Conservation (phyloP, 2,329 filamentous ascomycete genomes). For the Akanthomyces lecanii region DNA sequence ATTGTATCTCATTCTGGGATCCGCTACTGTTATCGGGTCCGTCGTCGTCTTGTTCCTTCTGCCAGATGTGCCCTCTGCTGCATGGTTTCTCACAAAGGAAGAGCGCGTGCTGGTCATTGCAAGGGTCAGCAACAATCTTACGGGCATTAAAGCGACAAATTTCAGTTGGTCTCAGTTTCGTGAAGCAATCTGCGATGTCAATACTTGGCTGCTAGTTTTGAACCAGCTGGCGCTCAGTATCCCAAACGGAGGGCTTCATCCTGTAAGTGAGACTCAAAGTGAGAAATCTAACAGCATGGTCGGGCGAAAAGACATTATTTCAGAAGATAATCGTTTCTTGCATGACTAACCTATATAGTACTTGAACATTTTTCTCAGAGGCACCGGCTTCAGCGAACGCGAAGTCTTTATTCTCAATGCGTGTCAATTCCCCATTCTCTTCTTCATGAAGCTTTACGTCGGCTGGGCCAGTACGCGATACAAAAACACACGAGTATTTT, state of each 20-base stretch:
- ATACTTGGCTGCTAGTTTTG: conserved; percentile 20
- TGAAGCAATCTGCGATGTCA: neutral
- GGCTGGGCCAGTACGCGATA: conserved; percentile 23
- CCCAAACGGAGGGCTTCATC: conserved; percentile 27
- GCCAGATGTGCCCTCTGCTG: conserved; percentile 28
- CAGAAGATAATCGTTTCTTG: neutral
- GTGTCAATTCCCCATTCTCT: conserved; percentile 21
- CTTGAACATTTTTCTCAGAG: conserved; percentile 24
- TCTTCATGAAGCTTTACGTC: conserved; percentile 23
- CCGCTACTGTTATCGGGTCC: neutral
- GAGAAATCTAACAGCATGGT: no score
- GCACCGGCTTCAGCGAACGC: conserved; percentile 23
- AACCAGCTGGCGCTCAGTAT: conserved; percentile 24
- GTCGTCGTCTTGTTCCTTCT: conserved; percentile 5
- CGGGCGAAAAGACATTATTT: no score
- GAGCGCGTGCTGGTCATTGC: conserved; percentile 63
- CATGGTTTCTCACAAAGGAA: conserved; percentile 51
- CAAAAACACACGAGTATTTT: conserved; percentile 24
- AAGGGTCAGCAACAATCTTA: conserved; percentile 57
- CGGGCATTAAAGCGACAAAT: conserved; percentile 25
- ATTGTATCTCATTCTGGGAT: conserved; percentile 14
- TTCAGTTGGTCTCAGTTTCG: conserved; percentile 3
- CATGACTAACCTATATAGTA: conserved; percentile 22
- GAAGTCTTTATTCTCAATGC: conserved; percentile 22
- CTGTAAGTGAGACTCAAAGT: neutral